phyloP scores from a whole-genome alignment of 306 rosid species.

The Prunus salicina region DNA sequence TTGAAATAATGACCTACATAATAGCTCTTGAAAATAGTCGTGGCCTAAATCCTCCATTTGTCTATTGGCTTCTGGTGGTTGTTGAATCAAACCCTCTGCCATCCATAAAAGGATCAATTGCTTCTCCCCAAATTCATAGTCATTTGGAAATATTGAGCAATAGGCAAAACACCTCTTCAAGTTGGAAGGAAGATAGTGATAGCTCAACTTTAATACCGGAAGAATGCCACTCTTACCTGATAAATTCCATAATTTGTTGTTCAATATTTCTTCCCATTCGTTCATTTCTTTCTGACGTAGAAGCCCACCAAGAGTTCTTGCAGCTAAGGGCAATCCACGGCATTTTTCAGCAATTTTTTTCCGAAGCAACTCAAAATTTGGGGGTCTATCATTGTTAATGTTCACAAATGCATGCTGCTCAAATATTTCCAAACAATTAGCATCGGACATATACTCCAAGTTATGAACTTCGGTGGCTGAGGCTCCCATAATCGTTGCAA shows the following conservation, averaged over 20 bases:
- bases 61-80: background rate
- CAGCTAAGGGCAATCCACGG: conserved; percentile 31
- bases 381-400: background rate
- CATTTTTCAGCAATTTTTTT: conserved; percentile 12
- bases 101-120: conserved; percentile 28
- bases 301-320: conserved; percentile 18
- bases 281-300: background rate
- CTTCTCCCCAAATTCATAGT: conserved; percentile 5
- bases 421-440: conserved; percentile 14
- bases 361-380: background rate
- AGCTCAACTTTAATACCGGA: conserved; percentile 24
- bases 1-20: conserved; percentile 30
- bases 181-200: conserved; percentile 15
- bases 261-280: conserved; percentile 19
- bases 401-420: conserved; percentile 11
- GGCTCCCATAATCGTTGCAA: background rate
- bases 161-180: conserved; percentile 42
- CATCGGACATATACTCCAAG: background rate
- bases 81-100: conserved; percentile 24
- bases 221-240: background rate
- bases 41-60: conserved; percentile 18
- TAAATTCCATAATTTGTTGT: conserved; percentile 20
- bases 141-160: conserved; percentile 32
- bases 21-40: conserved; percentile 9
- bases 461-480: background rate